Percentiles rank a stretch among this genome's conserved stretches.
phyloP scores from a whole-genome alignment of 805 yeast genomes.

The Hanseniaspora occidentalis region DNA sequence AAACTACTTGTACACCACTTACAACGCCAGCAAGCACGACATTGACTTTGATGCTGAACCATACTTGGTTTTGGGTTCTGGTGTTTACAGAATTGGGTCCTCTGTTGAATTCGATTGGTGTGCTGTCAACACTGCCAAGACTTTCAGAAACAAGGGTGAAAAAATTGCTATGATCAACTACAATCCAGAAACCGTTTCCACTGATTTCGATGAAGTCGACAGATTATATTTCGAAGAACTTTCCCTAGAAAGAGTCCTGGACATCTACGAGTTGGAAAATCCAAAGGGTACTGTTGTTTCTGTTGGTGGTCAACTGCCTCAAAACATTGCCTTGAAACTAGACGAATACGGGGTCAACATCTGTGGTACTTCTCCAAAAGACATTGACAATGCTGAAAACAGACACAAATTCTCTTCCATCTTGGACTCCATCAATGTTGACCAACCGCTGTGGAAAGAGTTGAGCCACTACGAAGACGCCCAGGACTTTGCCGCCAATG shows the following conservation, averaged over 20 bases:
- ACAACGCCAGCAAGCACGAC: conserved; percentile 83
- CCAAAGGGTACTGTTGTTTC: conserved; percentile 88
- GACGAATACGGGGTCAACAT: conserved; percentile 92
- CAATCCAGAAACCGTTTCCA: conserved; percentile 98
- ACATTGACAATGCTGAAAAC: conserved; percentile 97
- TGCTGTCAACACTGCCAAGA: conserved; percentile 94
- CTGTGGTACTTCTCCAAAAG: conserved; percentile 93
- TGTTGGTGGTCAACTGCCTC: conserved; percentile 98
- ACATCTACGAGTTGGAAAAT: conserved; percentile 84
- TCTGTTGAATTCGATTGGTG: conserved; percentile 99
- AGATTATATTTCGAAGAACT: conserved; percentile 92
- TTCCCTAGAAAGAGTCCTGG: conserved; percentile 86
- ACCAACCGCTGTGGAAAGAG: conserved; percentile 99
- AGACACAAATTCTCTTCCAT: conserved; percentile 95
- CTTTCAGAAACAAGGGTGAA: conserved; percentile 71
- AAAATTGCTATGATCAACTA: conserved; percentile 96
- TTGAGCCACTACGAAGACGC: conserved; percentile 89
- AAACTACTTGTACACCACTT: conserved; percentile 87
- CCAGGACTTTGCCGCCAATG: conserved; percentile 80
- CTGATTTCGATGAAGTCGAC: conserved; percentile 97
- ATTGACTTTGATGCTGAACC: conserved; percentile 85
- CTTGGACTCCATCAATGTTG: conserved; percentile 93
- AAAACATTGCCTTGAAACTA: conserved; percentile 86
- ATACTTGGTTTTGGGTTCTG: conserved; percentile 92
- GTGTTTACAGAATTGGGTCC: conserved; percentile 97